Percentiles rank a stretch among this genome's conserved stretches.
Conservation (phyloP, 371 early-diverging fungal genomes). For the Batrachochytrium dendrobatidis region DNA sequence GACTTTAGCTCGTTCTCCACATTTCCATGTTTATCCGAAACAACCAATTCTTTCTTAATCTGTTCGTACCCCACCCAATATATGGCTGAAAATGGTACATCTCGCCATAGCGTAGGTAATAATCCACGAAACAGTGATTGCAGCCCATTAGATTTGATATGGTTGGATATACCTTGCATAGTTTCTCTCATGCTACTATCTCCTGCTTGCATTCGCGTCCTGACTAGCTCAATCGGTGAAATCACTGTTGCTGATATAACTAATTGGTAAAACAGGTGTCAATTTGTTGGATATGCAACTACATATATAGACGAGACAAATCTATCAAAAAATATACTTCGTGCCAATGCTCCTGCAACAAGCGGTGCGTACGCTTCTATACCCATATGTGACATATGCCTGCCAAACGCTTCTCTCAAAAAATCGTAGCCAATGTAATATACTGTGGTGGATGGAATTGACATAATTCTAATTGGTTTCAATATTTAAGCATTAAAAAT, state of each 20-base stretch:
- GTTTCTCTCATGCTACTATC: slow-evolving; percentile 38
- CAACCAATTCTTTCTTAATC: slow-evolving; percentile 30
- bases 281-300: too few relatives aligned
- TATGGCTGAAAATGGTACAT: slow-evolving; percentile 86
- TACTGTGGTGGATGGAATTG: slow-evolving; percentile 84
- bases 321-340: slow-evolving; percentile 46
- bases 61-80: slow-evolving; percentile 90
- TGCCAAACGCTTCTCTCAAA: slow-evolving; percentile 50
- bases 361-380: slow-evolving; percentile 56
- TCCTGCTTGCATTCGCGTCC: slow-evolving; percentile 80
- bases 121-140: slow-evolving; percentile 80
- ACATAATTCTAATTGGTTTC: slow-evolving; percentile 49
- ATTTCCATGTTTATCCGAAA: neutral
- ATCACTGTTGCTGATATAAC: slow-evolving; percentile 72
- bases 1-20: slow-evolving; percentile 11
- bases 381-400: slow-evolving; percentile 12
- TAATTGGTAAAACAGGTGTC: slow-evolving; percentile 13
- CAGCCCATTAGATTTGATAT: slow-evolving; percentile 55
- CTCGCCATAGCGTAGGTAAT: slow-evolving; percentile 85
- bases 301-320: neutral
- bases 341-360: slow-evolving; percentile 69
- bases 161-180: slow-evolving; percentile 49
- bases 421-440: slow-evolving; percentile 93
- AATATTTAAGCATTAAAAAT: neutral
- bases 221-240: slow-evolving; percentile 83